These are phyloP conservation scores for Fusarium falciforme DNA, from an alignment of 2,329 filamentous ascomycete genomes.

Conservation along the genomic window DNA sequence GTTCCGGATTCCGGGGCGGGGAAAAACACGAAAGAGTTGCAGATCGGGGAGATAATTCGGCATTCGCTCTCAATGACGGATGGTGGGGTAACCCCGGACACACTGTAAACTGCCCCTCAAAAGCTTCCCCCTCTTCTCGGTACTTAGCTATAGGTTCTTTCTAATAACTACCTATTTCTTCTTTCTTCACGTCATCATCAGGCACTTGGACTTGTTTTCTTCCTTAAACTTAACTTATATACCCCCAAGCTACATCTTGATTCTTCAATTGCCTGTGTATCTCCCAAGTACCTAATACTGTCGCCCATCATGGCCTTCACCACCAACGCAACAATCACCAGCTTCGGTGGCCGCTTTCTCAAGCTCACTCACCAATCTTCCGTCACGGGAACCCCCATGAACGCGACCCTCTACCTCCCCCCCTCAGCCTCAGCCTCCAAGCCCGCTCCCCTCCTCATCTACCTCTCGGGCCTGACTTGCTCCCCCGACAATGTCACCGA, in stretches of 20 bases:
- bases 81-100: slow-evolving; percentile 36
- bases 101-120: neutral
- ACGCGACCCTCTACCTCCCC: slow-evolving; percentile 91
- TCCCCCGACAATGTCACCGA: slow-evolving; percentile 87
- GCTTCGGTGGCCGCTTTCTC: slow-evolving; percentile 92
- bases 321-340: slow-evolving; percentile 88
- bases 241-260: neutral
- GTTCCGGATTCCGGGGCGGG: slow-evolving; percentile 30
- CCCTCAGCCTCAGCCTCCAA: slow-evolving; percentile 68
- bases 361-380: slow-evolving; percentile 90
- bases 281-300: neutral
- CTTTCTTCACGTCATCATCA: neutral
- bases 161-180: slow-evolving; percentile 16
- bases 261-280: neutral
- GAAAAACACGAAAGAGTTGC: neutral
- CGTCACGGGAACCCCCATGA: slow-evolving; percentile 88
- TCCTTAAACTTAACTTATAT: neutral
- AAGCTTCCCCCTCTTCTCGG: slow-evolving; percentile 24
- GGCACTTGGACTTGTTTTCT: neutral
- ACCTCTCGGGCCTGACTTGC: slow-evolving; percentile 94
- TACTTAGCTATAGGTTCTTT: slow-evolving; percentile 4
- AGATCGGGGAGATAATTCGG: slow-evolving; percentile 39
- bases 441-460: slow-evolving; percentile 85
- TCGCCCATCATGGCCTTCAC: slow-evolving; percentile 79
- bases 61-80: slow-evolving; percentile 33